Conservation (phyloP, 768 basidiomycete genomes). For the Suillus placidus region DNA sequence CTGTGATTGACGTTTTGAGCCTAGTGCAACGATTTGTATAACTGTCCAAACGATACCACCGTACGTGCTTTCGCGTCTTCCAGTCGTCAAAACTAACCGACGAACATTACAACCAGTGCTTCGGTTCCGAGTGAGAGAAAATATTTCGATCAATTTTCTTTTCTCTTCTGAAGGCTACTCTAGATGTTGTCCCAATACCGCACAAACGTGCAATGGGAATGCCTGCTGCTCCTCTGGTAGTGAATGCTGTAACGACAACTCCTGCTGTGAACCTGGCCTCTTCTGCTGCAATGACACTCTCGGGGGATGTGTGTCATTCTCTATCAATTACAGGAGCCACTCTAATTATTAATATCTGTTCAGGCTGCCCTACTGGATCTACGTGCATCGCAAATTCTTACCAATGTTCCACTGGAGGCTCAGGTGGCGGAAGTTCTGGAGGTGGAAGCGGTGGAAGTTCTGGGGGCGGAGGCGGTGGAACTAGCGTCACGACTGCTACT, state of each 20-base stretch:
- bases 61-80: constrained; percentile 12
- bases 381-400: background rate
- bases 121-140: constrained; percentile 12
- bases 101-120: constrained; percentile 14
- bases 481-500: background rate
- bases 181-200: constrained; percentile 23
- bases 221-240: constrained; percentile 16
- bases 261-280: constrained; percentile 17
- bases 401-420: background rate
- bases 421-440: background rate
- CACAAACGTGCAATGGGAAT: constrained; percentile 18
- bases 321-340: background rate
- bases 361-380: constrained; percentile 24
- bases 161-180: background rate
- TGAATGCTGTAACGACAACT: background rate
- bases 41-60: constrained; percentile 20
- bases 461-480: no score
- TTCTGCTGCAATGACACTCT: constrained; percentile 25
- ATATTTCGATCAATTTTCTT: background rate
- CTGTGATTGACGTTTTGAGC: background rate
- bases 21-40: constrained; percentile 16
- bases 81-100: constrained; percentile 6
- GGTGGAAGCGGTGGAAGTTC: background rate
- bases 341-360: background rate
- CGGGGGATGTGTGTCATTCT: constrained; percentile 25